Percentiles rank a stretch among this genome's conserved stretches.
Evolutionary conservation across 2,329 filamentous ascomycete species (phyloP).

Genomic region (Nothophaeocryptopus gaeumannii): DNA sequence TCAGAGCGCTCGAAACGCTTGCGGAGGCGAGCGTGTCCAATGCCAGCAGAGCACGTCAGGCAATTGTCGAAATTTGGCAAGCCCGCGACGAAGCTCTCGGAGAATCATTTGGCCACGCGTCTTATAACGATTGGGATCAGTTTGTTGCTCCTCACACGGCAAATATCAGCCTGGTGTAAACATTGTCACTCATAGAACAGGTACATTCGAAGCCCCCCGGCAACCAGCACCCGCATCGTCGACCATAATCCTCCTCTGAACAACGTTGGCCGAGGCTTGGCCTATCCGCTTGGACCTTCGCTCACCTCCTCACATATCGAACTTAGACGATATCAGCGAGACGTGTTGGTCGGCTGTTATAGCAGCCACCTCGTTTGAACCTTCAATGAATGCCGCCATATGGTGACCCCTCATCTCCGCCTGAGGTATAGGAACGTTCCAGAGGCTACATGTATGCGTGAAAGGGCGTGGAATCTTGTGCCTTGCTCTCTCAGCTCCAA

Average conservation of each 20-base stretch:
- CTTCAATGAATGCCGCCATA: neutral
- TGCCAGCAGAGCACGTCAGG: neutral
- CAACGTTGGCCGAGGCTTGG: neutral
- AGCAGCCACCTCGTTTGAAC: neutral
- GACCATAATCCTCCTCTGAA: too few species aligned
- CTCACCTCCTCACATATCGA: too few species aligned
- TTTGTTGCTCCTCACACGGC: neutral
- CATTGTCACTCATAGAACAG: too few species aligned
- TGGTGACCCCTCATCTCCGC: too few species aligned
- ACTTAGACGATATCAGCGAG: too few species aligned
- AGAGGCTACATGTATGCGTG: too few species aligned
- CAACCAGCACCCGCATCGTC: too few species aligned
- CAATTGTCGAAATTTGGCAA: slow-evolving; percentile 2
- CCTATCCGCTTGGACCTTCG: neutral
- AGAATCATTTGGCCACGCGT: neutral
- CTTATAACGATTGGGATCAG: neutral
- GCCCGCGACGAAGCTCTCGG: slow-evolving; percentile 1
- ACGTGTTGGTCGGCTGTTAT: neutral
- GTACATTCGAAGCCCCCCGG: too few species aligned
- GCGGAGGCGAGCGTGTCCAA: neutral
- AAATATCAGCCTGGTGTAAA: slow-evolving; percentile 1
- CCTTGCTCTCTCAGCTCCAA: too few species aligned
- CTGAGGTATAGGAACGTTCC: too few species aligned
- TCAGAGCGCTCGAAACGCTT: neutral
- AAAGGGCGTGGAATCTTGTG: too few species aligned